Conservation (phyloP, 2,329 filamentous ascomycete species). For the Corniculantispora saksenae region DNA sequence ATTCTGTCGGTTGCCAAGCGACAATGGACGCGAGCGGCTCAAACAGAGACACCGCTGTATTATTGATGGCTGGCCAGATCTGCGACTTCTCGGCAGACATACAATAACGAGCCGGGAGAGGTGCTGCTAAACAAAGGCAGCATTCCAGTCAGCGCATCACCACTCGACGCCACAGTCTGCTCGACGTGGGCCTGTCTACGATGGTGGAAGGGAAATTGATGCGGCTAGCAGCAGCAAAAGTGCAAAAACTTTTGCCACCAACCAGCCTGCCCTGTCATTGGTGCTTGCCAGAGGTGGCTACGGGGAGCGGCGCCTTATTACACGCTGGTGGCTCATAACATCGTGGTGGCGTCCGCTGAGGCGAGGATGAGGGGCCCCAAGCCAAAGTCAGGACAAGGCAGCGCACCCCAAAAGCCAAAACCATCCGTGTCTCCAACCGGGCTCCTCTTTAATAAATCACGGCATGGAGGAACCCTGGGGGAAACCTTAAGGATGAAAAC, state of each 20-base stretch:
- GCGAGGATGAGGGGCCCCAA: neutral
- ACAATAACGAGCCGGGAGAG: neutral
- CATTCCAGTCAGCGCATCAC: neutral
- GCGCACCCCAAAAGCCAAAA: neutral
- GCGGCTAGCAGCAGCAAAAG: neutral
- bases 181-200: neutral
- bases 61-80: neutral
- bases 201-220: neutral
- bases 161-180: neutral
- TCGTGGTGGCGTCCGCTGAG: constrained; percentile 8
- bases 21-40: neutral
- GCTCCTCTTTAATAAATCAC: neutral
- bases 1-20: constrained; percentile 10
- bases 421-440: neutral
- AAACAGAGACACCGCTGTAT: neutral
- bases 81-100: neutral
- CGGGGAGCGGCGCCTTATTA: neutral
- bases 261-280: neutral
- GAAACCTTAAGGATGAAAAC: constrained; percentile 7
- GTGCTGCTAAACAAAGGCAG: neutral
- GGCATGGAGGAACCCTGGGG: neutral
- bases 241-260: neutral
- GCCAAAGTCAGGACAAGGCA: neutral
- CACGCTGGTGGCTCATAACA: constrained; percentile 10
- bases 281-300: neutral